Conservation (phyloP, 169 alveolate species). For the Cryptosporidium tyzzeri region DNA sequence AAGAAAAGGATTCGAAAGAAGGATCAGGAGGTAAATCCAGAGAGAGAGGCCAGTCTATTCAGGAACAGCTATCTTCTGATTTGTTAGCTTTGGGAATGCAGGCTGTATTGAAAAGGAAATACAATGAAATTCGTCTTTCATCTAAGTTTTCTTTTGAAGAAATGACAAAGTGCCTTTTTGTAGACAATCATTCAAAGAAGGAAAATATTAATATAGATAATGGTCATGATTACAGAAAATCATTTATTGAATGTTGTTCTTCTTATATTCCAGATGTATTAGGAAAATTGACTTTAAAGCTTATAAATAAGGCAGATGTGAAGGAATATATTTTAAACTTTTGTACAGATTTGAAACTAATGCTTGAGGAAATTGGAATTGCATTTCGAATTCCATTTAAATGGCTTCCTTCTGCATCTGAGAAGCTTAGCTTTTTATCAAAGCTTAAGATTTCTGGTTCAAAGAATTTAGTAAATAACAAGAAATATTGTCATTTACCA, state of each 20-base stretch:
- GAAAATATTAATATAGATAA: background rate
- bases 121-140: slow-evolving; percentile 21
- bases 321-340: slow-evolving; percentile 3
- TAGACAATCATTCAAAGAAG: slow-evolving; percentile 4
- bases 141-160: slow-evolving; percentile 49
- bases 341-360: slow-evolving; percentile 28
- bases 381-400: slow-evolving; percentile 62
- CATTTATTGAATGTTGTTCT: slow-evolving; percentile 35
- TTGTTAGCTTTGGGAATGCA: slow-evolving; percentile 65
- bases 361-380: slow-evolving; percentile 39
- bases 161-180: slow-evolving; percentile 44
- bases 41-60: slow-evolving; percentile 49
- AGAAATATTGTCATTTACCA: slow-evolving; percentile 46
- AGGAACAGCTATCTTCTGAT: slow-evolving; percentile 60
- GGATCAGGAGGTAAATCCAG: background rate
- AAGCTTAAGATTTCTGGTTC: slow-evolving; percentile 52
- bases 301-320: background rate
- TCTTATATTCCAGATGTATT: slow-evolving; percentile 14
- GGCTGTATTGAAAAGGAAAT: slow-evolving; percentile 58
- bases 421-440: slow-evolving; percentile 38
- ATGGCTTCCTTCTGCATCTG: slow-evolving; percentile 66
- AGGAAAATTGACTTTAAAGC: background rate
- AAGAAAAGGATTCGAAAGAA: slow-evolving; percentile 23
- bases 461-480: slow-evolving; percentile 49
- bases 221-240: background rate